These are phyloP conservation scores for Anisogramma anomala DNA, from an alignment of 2,329 filamentous ascomycete genomes.

Conservation along the genomic window DNA sequence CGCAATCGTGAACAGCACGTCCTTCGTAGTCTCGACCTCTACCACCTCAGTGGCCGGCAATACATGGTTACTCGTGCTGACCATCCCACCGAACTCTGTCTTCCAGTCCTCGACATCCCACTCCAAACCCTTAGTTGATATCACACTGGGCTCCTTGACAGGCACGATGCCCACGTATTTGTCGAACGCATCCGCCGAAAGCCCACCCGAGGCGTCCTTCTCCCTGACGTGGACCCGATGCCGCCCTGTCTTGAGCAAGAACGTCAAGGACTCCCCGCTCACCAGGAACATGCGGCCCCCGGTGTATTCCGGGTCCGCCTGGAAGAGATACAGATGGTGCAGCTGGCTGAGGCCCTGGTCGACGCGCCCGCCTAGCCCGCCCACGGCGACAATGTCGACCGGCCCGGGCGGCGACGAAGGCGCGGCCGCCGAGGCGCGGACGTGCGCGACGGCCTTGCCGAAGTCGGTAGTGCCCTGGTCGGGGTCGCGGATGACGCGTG, in stretches of 20 bases:
- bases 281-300: conserved; percentile 62
- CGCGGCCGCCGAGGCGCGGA: conserved; percentile 25
- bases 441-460: conserved; percentile 61
- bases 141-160: conserved; percentile 63
- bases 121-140: conserved; percentile 69
- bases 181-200: conserved; percentile 46
- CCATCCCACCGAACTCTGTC: conserved; percentile 59
- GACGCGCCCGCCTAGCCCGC: conserved; percentile 78
- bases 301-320: conserved; percentile 36
- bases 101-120: conserved; percentile 84
- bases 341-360: conserved; percentile 87
- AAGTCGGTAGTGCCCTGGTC: conserved; percentile 90
- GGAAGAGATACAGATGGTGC: conserved; percentile 66
- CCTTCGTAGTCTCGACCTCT: conserved; percentile 48
- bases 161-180: conserved; percentile 82
- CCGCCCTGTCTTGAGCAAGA: conserved; percentile 58
- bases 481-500: conserved; percentile 55
- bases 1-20: conserved; percentile 67
- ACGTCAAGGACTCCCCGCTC: conserved; percentile 69
- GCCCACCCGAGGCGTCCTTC: conserved; percentile 20
- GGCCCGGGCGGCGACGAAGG: conserved; percentile 2
- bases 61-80: conserved; percentile 77
- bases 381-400: conserved; percentile 64
- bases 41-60: conserved; percentile 46
- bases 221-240: conserved; percentile 56